phyloP scores from a whole-genome alignment of 345 rosid genomes.

The Punica granatum region DNA sequence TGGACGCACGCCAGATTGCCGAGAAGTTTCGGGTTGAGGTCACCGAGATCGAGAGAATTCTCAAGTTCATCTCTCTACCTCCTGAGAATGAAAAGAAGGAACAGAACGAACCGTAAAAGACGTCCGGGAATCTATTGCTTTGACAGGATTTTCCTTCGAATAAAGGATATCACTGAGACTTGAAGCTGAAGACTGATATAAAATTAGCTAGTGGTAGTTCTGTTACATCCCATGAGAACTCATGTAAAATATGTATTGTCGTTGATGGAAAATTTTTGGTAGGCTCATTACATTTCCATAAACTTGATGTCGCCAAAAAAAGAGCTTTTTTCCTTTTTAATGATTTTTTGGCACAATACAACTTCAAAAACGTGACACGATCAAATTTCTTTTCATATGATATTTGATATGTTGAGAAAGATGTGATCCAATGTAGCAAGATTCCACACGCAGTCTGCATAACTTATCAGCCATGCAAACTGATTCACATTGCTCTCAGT shows the following conservation, averaged over 20 bases:
- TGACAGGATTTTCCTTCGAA: neutral
- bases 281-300: neutral
- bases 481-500: too few species aligned
- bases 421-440: too few species aligned
- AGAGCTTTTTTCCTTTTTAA: too few species aligned
- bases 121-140: neutral
- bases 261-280: neutral
- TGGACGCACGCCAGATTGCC: constrained; percentile 62
- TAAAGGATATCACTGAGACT: neutral
- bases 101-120: constrained; percentile 6
- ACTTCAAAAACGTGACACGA: too few species aligned
- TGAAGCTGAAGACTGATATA: neutral
- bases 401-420: too few species aligned
- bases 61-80: constrained; percentile 61
- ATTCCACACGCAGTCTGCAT: too few species aligned
- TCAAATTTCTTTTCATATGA: too few species aligned
- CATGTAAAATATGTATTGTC: neutral
- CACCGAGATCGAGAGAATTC: constrained; percentile 45
- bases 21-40: constrained; percentile 52
- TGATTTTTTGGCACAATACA: too few species aligned
- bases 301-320: too few species aligned
- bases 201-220: neutral
- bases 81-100: constrained; percentile 38
- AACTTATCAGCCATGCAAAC: too few species aligned
- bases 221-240: neutral